Conservation (phyloP, 2,329 filamentous ascomycete species). For the Diaporthe nobilis region DNA sequence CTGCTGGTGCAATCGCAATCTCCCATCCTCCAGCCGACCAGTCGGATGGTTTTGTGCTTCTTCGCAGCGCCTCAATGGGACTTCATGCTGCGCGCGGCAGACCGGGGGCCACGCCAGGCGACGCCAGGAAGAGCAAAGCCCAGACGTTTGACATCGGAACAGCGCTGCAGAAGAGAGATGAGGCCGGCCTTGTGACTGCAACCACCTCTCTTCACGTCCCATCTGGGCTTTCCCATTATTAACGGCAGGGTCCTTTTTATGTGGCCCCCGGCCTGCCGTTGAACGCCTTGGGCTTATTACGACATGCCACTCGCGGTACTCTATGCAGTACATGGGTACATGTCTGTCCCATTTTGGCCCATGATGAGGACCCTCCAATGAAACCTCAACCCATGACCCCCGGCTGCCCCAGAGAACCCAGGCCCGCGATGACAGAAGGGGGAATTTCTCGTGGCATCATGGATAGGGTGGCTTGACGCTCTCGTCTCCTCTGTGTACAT, state of each 20-base stretch:
- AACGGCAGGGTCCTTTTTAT: conserved; percentile 7
- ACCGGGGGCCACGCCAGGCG: conserved; percentile 23
- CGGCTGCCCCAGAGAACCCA: conserved; percentile 12
- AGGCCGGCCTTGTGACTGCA: conserved; percentile 30
- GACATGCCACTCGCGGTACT: conserved; percentile 3
- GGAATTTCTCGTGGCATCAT: conserved; percentile 35
- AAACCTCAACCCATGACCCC: conserved; percentile 20
- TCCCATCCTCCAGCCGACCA: conserved; percentile 28
- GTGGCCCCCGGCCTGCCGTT: conserved; percentile 24
- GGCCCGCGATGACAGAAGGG: conserved; percentile 17
- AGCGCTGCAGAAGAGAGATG: conserved; percentile 32
- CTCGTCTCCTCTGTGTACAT: conserved; percentile 1
- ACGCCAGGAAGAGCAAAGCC: not conserved
- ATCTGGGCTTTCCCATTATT: conserved; percentile 16
- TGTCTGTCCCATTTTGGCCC: conserved; percentile 1
- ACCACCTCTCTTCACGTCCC: conserved; percentile 14
- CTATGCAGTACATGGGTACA: not conserved
- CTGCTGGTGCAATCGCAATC: conserved; percentile 35
- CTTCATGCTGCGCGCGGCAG: conserved; percentile 16
- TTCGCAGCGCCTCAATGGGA: conserved; percentile 28
- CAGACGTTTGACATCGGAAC: not conserved
- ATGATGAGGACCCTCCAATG: conserved; percentile 25
- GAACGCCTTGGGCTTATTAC: conserved; percentile 11
- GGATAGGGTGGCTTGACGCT: not conserved
- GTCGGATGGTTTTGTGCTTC: conserved; percentile 27